Evolutionary conservation across 306 rosid genomes (phyloP).

Genomic region (Cucurbita argyrosperma): DNA sequence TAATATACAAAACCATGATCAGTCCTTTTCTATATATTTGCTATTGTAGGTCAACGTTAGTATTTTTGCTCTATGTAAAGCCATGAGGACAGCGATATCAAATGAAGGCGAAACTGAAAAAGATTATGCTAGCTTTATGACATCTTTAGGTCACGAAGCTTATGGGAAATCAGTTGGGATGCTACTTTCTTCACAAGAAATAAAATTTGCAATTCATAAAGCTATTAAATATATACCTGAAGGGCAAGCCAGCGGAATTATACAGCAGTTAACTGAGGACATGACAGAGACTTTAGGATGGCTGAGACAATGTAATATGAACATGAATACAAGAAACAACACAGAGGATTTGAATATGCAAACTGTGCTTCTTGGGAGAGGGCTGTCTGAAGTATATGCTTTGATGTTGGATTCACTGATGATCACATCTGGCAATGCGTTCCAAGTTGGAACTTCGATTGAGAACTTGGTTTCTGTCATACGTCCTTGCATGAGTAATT

Average conservation of each 20-base stretch:
- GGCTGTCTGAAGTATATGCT: slow-evolving; percentile 60
- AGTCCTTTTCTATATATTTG: slow-evolving; percentile 3
- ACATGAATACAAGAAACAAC: slow-evolving; percentile 12
- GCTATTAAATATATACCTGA: slow-evolving; percentile 64
- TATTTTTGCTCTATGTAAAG: slow-evolving; percentile 62
- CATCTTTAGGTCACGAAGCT: slow-evolving; percentile 27
- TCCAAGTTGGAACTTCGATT: slow-evolving; percentile 41
- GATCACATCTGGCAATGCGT: slow-evolving; percentile 58
- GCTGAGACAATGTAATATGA: slow-evolving; percentile 33
- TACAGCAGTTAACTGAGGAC: slow-evolving; percentile 43
- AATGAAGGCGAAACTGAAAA: slow-evolving; percentile 20
- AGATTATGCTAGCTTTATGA: slow-evolving; percentile 27
- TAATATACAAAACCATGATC: neutral
- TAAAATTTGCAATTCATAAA: slow-evolving; percentile 36
- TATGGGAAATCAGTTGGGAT: slow-evolving; percentile 52
- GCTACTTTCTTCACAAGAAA: slow-evolving; percentile 40
- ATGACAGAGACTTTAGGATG: slow-evolving; percentile 56
- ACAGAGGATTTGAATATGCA: slow-evolving; percentile 22
- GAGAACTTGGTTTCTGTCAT: slow-evolving; percentile 38
- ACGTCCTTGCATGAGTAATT: slow-evolving; percentile 49
- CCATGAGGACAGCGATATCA: slow-evolving; percentile 36
- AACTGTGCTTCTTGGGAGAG: slow-evolving; percentile 60
- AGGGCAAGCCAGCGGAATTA: slow-evolving; percentile 65
- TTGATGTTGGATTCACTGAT: slow-evolving; percentile 51
- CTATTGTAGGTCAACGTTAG: slow-evolving; percentile 59